These are phyloP conservation scores for Solanum bulbocastanum DNA, from an alignment of 257 asterid genomes.

Conservation along the genomic window DNA sequence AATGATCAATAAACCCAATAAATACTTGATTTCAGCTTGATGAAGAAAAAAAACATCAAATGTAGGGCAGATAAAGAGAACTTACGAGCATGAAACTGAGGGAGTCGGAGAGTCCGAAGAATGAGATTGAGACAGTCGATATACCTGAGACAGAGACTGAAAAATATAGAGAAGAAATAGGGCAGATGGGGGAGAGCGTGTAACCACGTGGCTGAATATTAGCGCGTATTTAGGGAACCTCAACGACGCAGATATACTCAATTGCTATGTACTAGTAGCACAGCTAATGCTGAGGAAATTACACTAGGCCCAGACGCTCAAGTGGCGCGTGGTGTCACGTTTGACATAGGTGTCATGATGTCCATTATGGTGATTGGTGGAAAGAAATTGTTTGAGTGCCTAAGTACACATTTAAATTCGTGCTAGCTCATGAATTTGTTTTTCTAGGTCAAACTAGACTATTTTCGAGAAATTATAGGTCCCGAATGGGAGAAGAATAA, in stretches of 20 bases:
- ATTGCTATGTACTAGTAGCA: neutral
- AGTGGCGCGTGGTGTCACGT: neutral
- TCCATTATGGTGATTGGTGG: neutral
- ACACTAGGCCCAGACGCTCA: neutral
- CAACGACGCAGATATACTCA: neutral
- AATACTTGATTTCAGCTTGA: neutral
- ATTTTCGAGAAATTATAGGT: neutral
- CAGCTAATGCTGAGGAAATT: neutral
- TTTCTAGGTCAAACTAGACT: neutral
- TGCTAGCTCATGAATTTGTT: neutral
- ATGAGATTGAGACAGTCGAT: neutral
- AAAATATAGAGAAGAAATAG: neutral
- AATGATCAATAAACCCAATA: neutral
- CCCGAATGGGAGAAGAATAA: neutral
- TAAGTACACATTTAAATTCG: neutral
- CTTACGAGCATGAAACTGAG: neutral
- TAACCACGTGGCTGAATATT: neutral
- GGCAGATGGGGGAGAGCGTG: neutral
- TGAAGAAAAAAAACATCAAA: neutral
- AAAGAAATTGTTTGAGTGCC: neutral
- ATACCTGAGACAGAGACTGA: neutral
- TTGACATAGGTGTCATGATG: neutral
- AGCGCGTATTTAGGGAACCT: neutral
- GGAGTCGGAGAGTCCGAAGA: neutral
- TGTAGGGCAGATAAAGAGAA: neutral